A percentile compares a stretch with the other conserved stretches of the same genome.
These are phyloP conservation scores for Spathaspora gorwiae DNA, from an alignment of 805 yeast genomes.

Conservation along the genomic window DNA sequence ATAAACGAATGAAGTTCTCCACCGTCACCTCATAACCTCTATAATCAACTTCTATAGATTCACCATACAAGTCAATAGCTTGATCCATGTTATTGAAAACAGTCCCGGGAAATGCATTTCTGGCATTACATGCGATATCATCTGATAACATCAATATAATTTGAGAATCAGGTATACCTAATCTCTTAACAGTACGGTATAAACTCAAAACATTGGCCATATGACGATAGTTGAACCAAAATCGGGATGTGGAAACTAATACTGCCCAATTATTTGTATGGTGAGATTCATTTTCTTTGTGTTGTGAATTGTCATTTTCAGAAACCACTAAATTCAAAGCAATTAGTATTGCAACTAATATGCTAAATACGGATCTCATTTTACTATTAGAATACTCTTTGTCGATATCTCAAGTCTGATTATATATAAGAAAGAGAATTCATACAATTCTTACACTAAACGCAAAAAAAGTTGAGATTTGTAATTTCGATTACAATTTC, in stretches of 20 bases:
- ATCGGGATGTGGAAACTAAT: conserved; percentile 88
- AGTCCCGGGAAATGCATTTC: conserved; percentile 94
- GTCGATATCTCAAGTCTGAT: too few species aligned
- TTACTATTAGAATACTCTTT: too few species aligned
- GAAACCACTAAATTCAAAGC: neutral
- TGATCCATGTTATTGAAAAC: conserved; percentile 93
- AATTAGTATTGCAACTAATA: neutral
- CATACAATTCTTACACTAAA: too few species aligned
- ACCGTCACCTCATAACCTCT: conserved; percentile 98
- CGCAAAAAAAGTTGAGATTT: too few species aligned
- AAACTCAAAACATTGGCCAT: conserved; percentile 94
- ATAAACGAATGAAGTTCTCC: conserved; percentile 85
- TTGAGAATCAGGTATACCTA: conserved; percentile 97
- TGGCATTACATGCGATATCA: conserved; percentile 94
- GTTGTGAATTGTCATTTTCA: neutral
- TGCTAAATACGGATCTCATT: neutral
- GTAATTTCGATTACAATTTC: too few species aligned
- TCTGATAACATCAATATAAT: conserved; percentile 94
- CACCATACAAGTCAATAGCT: conserved; percentile 90
- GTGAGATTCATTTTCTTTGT: conserved; percentile 25
- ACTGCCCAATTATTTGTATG: conserved; percentile 80
- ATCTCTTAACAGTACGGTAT: conserved; percentile 90
- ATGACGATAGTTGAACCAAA: conserved; percentile 98
- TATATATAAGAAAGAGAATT: too few species aligned
- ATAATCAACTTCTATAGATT: conserved; percentile 91